Evolutionary conservation across 2,329 filamentous ascomycete genomes (phyloP).

Genomic region (Didymella segeticola): DNA sequence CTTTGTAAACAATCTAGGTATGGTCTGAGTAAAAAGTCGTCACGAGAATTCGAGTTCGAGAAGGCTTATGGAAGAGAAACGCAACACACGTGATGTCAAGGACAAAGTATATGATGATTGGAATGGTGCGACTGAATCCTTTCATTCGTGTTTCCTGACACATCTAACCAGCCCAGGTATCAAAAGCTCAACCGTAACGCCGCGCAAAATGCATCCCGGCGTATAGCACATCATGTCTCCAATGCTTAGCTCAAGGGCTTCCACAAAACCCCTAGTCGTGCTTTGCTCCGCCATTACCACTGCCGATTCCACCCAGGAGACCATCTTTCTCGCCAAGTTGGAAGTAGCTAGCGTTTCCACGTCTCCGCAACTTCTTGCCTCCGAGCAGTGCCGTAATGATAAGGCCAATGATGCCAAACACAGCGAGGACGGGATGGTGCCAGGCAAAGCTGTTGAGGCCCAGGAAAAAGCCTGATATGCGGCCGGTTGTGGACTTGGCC

Average conservation of each 20-base stretch:
- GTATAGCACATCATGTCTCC: not conserved
- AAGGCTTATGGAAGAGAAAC: no score
- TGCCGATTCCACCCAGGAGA: slow-evolving; percentile 60
- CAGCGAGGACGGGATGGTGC: slow-evolving; percentile 55
- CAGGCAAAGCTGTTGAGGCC: slow-evolving; percentile 49
- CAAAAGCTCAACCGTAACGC: slow-evolving; percentile 4
- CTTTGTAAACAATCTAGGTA: no score
- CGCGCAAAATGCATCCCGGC: not conserved
- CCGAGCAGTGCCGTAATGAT: slow-evolving; percentile 56
- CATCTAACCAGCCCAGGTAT: slow-evolving; percentile 1
- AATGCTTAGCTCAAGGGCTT: slow-evolving; percentile 3
- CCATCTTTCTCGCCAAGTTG: slow-evolving; percentile 73
- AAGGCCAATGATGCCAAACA: slow-evolving; percentile 65
- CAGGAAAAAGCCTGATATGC: slow-evolving; percentile 72
- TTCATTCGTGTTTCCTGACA: not conserved
- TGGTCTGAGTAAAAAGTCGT: no score
- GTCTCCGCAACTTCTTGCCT: slow-evolving; percentile 42
- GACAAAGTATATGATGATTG: no score
- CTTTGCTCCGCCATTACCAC: slow-evolving; percentile 53
- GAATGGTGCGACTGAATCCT: no score
- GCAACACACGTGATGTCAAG: no score
- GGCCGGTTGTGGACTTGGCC: slow-evolving; percentile 78
- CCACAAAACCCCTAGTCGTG: slow-evolving; percentile 31
- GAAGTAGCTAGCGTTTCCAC: slow-evolving; percentile 65
- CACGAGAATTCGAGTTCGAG: no score